Evolutionary conservation across 176 grass and related monocot species (phyloP), one percentile per base, ranked within the genome.

Genomic region (Avena insularis): DNA sequence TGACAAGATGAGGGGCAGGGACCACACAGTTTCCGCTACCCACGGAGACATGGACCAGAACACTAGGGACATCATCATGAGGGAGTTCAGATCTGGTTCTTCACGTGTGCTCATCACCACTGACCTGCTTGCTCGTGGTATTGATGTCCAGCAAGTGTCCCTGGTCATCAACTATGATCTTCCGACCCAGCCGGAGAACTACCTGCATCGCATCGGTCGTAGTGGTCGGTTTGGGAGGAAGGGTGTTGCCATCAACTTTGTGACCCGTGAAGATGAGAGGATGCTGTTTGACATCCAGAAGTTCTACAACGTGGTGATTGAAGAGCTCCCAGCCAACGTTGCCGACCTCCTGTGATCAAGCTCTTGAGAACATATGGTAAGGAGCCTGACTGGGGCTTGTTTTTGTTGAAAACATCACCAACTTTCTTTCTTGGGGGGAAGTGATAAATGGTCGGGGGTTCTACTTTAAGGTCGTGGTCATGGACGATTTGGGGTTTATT

Each of bases 41-140:
- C 95, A 97, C 0, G 95, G 95, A 63, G 95, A 97, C 79, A 97
- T 97, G 95, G 95, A 94, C 88, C 95, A 97, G 88, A 97, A 97
- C 81, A 97, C 92, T 53, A 88, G 95, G 87, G 95, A 97, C 81
- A 97, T 97, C 88, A 94, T 97, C 83, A 97, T 97, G 94, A 87
- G 94, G 13, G 94, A 97, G 83, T 97, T 97, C 78, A 64, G 94
- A 60, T 97, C 94, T 77, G 94, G 94, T 51, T 97, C 94, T 19
- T 94, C 92, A 1, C 89, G 94, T 86, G 94, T 97, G 70, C 79
- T 97, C 73, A 97, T 97, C 79, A 97, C 94, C 84, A 97, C 94
- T 0, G 94, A 97, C 78, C 88, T 97, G 40, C 90, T 97, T 75
- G 95, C 95, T 47, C 90, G 95, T 91, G 95, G 95, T 87, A 97